These are phyloP conservation scores for Boletus semigastroideus DNA, from an alignment of 1,284 basidiomycete species.

Conservation along the genomic window DNA sequence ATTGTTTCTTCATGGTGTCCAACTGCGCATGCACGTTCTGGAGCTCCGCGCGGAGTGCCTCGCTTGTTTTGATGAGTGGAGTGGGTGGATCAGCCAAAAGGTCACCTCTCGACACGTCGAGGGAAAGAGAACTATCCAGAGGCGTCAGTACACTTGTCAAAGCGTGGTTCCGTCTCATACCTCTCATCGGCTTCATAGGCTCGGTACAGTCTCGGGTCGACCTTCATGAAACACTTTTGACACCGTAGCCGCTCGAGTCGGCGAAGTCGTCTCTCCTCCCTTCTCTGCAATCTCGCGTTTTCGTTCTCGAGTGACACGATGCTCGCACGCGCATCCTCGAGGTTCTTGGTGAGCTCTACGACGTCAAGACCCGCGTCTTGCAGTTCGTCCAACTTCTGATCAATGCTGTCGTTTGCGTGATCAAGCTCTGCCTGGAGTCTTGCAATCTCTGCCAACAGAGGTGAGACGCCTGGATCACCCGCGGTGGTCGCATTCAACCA, in stretches of 20 bases:
- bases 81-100: constrained; percentile 59
- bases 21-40: constrained; percentile 60
- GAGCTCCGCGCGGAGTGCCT: constrained; percentile 57
- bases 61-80: constrained; percentile 62
- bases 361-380: constrained; percentile 74
- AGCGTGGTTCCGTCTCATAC: constrained; percentile 36
- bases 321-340: constrained; percentile 64
- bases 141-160: constrained; percentile 1
- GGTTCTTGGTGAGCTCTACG: constrained; percentile 64
- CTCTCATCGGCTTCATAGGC: constrained; percentile 54
- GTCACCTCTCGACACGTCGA: constrained; percentile 48
- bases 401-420: constrained; percentile 76
- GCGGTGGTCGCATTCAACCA: constrained; percentile 63
- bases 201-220: constrained; percentile 48
- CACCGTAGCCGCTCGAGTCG: constrained; percentile 61
- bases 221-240: constrained; percentile 61
- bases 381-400: constrained; percentile 80
- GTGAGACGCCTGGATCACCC: constrained; percentile 50
- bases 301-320: constrained; percentile 66
- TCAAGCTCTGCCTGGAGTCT: constrained; percentile 72
- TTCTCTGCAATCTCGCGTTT: constrained; percentile 56
- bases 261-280: constrained; percentile 61
- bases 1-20: constrained; percentile 59
- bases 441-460: constrained; percentile 62
- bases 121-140: constrained; percentile 47